Evolutionary conservation across 768 basidiomycete genomes (phyloP).

Genomic region (Suillus subalutaceus): DNA sequence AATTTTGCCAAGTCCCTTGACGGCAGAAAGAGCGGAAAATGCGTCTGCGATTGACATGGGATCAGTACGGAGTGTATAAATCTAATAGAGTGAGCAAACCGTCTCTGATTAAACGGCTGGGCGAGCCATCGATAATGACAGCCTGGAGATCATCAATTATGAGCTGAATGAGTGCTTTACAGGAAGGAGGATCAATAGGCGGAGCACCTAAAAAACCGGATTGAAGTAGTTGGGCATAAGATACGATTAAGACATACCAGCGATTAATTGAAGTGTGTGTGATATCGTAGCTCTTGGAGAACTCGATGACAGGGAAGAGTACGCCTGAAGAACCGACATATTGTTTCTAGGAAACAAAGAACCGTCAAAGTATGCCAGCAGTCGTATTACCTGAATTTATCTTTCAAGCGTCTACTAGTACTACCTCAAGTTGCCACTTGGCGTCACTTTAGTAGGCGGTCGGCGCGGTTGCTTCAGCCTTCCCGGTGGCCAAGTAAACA

Average conservation of each 20-base stretch:
- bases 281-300: conserved; percentile 50
- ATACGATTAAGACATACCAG: conserved; percentile 39
- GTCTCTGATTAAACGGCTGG: conserved; percentile 53
- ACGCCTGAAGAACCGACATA: conserved; percentile 11
- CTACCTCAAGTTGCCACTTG: neutral
- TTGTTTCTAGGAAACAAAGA: neutral
- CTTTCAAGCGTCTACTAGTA: neutral
- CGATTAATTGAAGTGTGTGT: conserved; percentile 52
- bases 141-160: conserved; percentile 63
- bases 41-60: conserved; percentile 50
- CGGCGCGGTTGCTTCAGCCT: neutral
- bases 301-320: conserved; percentile 41
- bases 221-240: neutral
- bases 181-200: conserved; percentile 48
- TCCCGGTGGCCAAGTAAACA: conserved; percentile 17
- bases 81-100: conserved; percentile 42
- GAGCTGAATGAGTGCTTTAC: conserved; percentile 56
- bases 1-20: conserved; percentile 77
- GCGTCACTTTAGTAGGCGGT: neutral
- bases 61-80: neutral
- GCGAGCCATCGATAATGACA: conserved; percentile 37
- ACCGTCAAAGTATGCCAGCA: neutral
- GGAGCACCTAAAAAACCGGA: conserved; percentile 16
- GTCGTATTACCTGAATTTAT: neutral
- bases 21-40: conserved; percentile 62